These are phyloP conservation scores for Epicoccum sorghinum DNA, from an alignment of 2,329 filamentous ascomycete species.

Conservation along the genomic window DNA sequence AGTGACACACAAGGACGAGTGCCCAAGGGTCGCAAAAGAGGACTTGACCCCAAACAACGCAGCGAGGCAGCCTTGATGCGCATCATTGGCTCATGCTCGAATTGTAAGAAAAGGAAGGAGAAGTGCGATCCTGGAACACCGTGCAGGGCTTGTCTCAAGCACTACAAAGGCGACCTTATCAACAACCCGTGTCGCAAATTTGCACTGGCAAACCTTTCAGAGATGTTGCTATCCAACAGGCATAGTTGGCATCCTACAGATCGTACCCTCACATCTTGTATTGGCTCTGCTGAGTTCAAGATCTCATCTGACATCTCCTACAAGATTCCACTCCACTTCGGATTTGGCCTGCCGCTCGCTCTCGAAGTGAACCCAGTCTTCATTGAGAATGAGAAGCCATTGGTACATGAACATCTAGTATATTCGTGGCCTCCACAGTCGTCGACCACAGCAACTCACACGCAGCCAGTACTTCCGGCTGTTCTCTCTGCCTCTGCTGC, in stretches of 20 bases:
- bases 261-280: slow-evolving; percentile 34
- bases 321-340: slow-evolving; percentile 41
- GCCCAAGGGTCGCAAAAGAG: slow-evolving; percentile 41
- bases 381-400: slow-evolving; percentile 20
- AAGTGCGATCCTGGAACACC: slow-evolving; percentile 49
- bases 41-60: slow-evolving; percentile 42
- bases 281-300: slow-evolving; percentile 25
- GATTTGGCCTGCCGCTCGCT: slow-evolving; percentile 39
- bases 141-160: slow-evolving; percentile 47
- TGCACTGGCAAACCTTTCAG: slow-evolving; percentile 35
- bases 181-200: slow-evolving; percentile 46
- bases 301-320: slow-evolving; percentile 27
- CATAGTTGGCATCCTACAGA: slow-evolving; percentile 46
- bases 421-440: slow-evolving; percentile 45
- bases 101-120: slow-evolving; percentile 45
- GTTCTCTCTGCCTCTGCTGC: slow-evolving; percentile 32
- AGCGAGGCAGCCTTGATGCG: slow-evolving; percentile 46
- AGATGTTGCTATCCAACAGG: slow-evolving; percentile 39
- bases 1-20: slow-evolving; percentile 36
- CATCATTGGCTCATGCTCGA: slow-evolving; percentile 42
- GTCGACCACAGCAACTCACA: slow-evolving; percentile 20
- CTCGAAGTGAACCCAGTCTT: slow-evolving; percentile 36
- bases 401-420: slow-evolving; percentile 44
- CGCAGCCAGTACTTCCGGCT: slow-evolving; percentile 45
- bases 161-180: slow-evolving; percentile 46